Percentiles rank a stretch among this genome's conserved stretches.
Evolutionary conservation across 1,284 basidiomycete genomes (phyloP).

Genomic region (Ustilago lituana): DNA sequence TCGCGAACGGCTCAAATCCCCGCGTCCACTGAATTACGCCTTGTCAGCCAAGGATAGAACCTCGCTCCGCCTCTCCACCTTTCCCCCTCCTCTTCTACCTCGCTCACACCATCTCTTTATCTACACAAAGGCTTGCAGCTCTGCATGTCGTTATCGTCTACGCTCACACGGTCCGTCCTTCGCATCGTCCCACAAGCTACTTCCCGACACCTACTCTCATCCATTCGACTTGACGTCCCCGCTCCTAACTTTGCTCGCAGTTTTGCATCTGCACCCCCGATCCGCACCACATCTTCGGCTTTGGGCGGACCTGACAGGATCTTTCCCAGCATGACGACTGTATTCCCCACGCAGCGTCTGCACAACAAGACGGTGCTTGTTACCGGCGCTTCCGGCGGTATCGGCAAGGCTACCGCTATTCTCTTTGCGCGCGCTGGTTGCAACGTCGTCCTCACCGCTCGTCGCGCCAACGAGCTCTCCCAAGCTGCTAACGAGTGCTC

Average conservation of each 20-base stretch:
- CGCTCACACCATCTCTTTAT: background rate
- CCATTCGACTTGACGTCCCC: background rate
- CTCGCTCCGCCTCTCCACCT: background rate
- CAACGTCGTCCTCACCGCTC: slow-evolving; percentile 69
- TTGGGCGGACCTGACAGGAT: slow-evolving; percentile 19
- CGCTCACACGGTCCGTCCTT: slow-evolving; percentile 17
- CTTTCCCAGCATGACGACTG: slow-evolving; percentile 47
- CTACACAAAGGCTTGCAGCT: background rate
- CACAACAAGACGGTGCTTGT: slow-evolving; percentile 85
- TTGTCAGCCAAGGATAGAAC: too few relatives aligned
- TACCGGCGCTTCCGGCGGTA: slow-evolving; percentile 85
- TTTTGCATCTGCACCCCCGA: slow-evolving; percentile 1
- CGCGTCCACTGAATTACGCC: too few relatives aligned
- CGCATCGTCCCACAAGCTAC: slow-evolving; percentile 13
- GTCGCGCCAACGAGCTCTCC: slow-evolving; percentile 67
- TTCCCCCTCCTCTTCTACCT: background rate
- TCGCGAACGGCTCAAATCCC: too few relatives aligned
- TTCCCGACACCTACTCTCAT: background rate
- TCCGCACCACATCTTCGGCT: background rate
- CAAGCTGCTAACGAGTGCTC: slow-evolving; percentile 71
- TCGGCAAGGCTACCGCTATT: slow-evolving; percentile 71
- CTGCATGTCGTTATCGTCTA: slow-evolving; percentile 30
- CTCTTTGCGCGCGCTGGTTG: slow-evolving; percentile 67
- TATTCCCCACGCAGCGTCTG: slow-evolving; percentile 67
- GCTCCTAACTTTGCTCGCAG: slow-evolving; percentile 3